These are phyloP conservation scores for Xylariales sp. DNA, from an alignment of 2,329 filamentous ascomycete genomes.

Conservation along the genomic window DNA sequence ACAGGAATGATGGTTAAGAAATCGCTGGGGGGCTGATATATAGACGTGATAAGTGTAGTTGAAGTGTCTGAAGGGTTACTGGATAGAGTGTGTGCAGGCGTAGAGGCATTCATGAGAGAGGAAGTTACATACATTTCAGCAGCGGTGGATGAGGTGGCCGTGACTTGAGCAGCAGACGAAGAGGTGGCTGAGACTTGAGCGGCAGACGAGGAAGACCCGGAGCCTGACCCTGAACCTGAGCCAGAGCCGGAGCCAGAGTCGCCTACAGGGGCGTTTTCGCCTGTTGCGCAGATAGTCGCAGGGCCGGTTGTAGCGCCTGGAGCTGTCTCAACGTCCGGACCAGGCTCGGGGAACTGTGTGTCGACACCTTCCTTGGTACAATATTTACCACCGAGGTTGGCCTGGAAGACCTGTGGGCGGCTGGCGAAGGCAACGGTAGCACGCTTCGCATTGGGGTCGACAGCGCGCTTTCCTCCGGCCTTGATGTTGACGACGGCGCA, in stretches of 20 bases:
- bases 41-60: slow-evolving; percentile 8
- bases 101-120: slow-evolving; percentile 21
- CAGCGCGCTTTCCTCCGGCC: slow-evolving; percentile 49
- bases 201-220: slow-evolving; percentile 41
- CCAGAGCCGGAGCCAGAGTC: slow-evolving; percentile 47
- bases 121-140: slow-evolving; percentile 43
- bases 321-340: slow-evolving; percentile 61
- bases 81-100: not conserved
- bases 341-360: slow-evolving; percentile 76
- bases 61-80: not conserved
- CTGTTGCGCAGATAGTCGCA: slow-evolving; percentile 50
- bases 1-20: slow-evolving; percentile 43
- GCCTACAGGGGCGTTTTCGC: slow-evolving; percentile 40
- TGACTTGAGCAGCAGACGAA: slow-evolving; percentile 36
- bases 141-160: slow-evolving; percentile 32
- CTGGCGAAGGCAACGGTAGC: slow-evolving; percentile 58
- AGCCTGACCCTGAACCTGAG: slow-evolving; percentile 46
- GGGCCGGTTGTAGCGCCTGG: slow-evolving; percentile 51
- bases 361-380: slow-evolving; percentile 72
- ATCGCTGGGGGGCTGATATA: slow-evolving; percentile 11
- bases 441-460: slow-evolving; percentile 47
- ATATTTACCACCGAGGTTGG: slow-evolving; percentile 69
- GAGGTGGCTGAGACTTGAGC: slow-evolving; percentile 33
- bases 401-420: slow-evolving; percentile 76
- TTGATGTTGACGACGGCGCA: slow-evolving; percentile 77